Conservation (phyloP, 495 filamentous ascomycete species). For the Podospora pseudoanserina region DNA sequence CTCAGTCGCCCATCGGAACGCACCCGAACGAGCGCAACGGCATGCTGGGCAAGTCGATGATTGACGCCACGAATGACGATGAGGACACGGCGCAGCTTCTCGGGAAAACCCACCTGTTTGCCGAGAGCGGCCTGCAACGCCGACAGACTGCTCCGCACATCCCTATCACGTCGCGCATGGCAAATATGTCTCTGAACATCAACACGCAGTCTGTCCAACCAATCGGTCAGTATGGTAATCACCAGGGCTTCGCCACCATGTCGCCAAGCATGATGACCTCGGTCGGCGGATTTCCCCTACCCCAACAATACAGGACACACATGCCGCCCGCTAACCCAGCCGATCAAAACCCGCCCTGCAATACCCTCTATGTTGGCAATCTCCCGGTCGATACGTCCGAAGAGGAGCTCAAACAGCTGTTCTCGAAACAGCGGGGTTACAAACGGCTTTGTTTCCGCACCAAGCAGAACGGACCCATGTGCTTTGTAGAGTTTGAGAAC, state of each 20-base stretch:
- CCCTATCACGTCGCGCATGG: constrained; percentile 63
- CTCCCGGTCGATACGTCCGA: constrained; percentile 91
- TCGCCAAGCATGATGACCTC: constrained; percentile 53
- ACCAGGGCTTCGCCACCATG: constrained; percentile 47
- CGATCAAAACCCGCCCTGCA: constrained; percentile 96
- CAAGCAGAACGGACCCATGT: constrained; percentile 98
- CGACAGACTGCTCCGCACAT: constrained; percentile 73
- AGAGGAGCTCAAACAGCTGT: constrained; percentile 92
- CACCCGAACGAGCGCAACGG: constrained; percentile 65
- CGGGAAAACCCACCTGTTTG: constrained; percentile 80
- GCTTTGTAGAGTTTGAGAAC: constrained; percentile 98
- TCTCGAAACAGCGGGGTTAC: constrained; percentile 91
- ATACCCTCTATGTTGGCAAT: constrained; percentile 96
- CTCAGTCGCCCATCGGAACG: constrained; percentile 78
- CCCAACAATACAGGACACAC: constrained; percentile 61
- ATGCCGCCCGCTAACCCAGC: constrained; percentile 91
- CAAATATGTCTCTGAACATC: constrained; percentile 67
- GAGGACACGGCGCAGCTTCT: constrained; percentile 80
- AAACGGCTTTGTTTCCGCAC: constrained; percentile 96
- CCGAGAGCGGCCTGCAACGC: constrained; percentile 66
- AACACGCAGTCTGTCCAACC: constrained; percentile 57
- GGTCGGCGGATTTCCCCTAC: constrained; percentile 47
- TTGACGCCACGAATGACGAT: constrained; percentile 66
- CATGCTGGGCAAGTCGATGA: constrained; percentile 75
- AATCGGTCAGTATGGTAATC: constrained; percentile 51